Evolutionary conservation across 768 basidiomycete species (phyloP).

Genomic region (Kwoniella bestiolae): DNA sequence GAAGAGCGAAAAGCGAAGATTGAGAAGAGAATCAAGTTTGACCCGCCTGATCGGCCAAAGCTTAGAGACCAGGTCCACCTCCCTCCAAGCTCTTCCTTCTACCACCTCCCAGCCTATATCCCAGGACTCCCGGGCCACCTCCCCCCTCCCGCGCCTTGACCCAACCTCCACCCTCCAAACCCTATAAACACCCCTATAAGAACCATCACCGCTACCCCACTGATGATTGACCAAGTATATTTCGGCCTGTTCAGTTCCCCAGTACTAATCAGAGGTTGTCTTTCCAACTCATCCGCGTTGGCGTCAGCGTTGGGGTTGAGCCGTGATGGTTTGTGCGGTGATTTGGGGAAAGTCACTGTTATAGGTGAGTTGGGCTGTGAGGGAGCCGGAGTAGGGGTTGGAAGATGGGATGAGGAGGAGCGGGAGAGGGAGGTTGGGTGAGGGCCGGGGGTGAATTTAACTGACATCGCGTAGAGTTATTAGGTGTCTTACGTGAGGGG

Average conservation of each 20-base stretch:
- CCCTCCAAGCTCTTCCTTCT: not conserved
- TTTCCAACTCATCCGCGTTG: constrained; percentile 23
- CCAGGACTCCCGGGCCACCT: constrained; percentile 48
- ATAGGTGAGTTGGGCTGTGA: constrained; percentile 16
- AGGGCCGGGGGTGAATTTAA: constrained; percentile 35
- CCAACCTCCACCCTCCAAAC: constrained; percentile 42
- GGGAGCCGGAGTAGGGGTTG: constrained; percentile 10
- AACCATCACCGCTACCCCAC: constrained; percentile 6
- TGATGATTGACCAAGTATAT: constrained; percentile 21
- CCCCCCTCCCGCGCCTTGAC: constrained; percentile 40
- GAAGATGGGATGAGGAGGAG: constrained; percentile 5
- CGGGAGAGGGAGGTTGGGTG: constrained; percentile 24
- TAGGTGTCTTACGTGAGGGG: too few relatives aligned
- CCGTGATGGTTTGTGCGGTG: not conserved
- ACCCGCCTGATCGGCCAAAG: not conserved
- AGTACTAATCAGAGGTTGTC: constrained; percentile 32
- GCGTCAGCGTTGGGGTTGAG: not conserved
- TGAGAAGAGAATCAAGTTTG: too few relatives aligned
- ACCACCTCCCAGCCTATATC: not conserved
- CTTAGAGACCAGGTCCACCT: not conserved
- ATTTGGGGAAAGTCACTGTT: constrained; percentile 1
- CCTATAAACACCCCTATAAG: constrained; percentile 33
- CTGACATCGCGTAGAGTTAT: constrained; percentile 13
- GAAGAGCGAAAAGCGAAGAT: too few relatives aligned
- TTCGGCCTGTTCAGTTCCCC: not conserved